Evolutionary conservation across 208 protist genomes (phyloP).

Genomic region (Naegleria gruberi): DNA sequence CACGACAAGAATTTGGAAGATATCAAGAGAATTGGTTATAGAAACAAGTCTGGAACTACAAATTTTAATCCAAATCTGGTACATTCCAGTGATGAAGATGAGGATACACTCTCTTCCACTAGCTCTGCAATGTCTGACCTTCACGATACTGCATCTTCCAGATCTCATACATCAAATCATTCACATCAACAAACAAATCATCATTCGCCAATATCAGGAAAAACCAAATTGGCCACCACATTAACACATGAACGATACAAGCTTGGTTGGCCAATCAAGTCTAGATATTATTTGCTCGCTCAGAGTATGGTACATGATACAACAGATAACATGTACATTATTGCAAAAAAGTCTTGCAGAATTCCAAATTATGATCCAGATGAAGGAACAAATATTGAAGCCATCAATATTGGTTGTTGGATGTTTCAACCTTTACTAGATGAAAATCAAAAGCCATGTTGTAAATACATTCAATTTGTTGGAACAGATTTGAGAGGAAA

Average conservation of each 20-base stretch:
- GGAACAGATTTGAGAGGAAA: background rate
- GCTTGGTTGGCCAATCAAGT: background rate
- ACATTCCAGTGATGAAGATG: background rate
- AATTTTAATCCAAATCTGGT: too few relatives aligned
- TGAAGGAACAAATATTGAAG: background rate
- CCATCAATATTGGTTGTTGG: background rate
- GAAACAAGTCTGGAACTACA: background rate
- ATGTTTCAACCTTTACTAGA: background rate
- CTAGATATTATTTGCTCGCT: background rate
- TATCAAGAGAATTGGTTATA: background rate
- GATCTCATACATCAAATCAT: background rate
- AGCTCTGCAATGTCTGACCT: too few relatives aligned
- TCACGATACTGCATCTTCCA: background rate
- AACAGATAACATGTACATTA: background rate
- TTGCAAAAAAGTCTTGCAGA: background rate
- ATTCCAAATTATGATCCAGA: background rate
- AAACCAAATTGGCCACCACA: background rate
- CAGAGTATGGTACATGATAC: background rate
- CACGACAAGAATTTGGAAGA: background rate
- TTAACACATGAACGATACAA: background rate
- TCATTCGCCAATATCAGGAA: background rate
- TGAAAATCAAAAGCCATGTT: background rate
- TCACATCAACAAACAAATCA: too few relatives aligned
- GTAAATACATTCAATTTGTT: background rate
- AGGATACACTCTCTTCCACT: too few relatives aligned